Evolutionary conservation across 148 eudicot species (phyloP).

Genomic region (Oxyria digyna): DNA sequence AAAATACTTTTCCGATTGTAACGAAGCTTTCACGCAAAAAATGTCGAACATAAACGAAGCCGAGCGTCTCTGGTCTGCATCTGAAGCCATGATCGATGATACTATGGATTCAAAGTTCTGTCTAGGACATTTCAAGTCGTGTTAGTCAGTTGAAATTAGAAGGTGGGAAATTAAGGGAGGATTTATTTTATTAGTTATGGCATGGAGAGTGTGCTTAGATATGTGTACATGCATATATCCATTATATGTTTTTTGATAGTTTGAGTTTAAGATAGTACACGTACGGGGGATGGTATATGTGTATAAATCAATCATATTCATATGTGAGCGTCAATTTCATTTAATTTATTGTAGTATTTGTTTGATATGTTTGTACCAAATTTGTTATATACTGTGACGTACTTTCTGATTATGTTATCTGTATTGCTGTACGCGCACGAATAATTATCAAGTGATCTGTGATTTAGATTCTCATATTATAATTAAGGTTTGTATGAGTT

Average conservation of each 20-base stretch:
- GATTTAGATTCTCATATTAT: no score
- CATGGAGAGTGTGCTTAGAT: background rate
- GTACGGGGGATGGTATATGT: background rate
- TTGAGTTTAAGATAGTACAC: background rate
- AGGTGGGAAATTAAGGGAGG: background rate
- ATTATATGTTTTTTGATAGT: background rate
- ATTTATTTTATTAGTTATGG: background rate
- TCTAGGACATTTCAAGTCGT: background rate
- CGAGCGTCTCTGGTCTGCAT: slow-evolving; percentile 2
- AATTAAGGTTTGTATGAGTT: no score
- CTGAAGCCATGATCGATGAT: background rate
- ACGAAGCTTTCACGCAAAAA: slow-evolving; percentile 7
- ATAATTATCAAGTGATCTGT: no score
- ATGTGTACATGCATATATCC: background rate
- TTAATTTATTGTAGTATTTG: background rate
- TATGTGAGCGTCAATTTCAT: background rate
- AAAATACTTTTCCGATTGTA: slow-evolving; percentile 8
- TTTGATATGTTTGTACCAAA: background rate
- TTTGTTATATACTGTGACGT: background rate
- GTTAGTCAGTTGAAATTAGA: background rate
- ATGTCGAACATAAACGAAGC: background rate
- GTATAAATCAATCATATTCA: background rate
- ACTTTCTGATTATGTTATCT: background rate
- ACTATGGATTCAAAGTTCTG: background rate
- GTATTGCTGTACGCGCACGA: no score